phyloP scores from a whole-genome alignment of 371 early-diverging fungal species.

The Apophysomyces variabilis region DNA sequence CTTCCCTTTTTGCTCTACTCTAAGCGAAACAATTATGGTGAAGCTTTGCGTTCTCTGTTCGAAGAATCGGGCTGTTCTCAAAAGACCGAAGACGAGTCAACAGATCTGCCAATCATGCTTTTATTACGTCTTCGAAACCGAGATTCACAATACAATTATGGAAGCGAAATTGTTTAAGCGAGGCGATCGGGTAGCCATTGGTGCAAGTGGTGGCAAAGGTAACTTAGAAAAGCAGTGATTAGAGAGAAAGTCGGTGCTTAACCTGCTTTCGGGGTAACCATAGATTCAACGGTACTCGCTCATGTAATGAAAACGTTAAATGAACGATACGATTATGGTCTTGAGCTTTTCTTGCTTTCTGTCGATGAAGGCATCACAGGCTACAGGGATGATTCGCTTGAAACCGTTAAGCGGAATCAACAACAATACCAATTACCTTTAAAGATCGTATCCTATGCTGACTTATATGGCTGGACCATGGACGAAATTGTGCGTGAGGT shows the following conservation, averaged over 20 bases:
- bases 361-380: constrained; percentile 99
- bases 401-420: constrained; percentile 97
- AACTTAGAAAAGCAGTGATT: background rate
- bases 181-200: constrained; percentile 96
- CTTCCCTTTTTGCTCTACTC: too few species aligned
- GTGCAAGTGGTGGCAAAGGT: constrained; percentile 99
- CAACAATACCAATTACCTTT: constrained; percentile 93
- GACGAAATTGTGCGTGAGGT: constrained; percentile 96
- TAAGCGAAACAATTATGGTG: constrained; percentile 25
- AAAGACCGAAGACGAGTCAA: constrained; percentile 94
- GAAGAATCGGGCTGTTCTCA: constrained; percentile 78
- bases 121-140: constrained; percentile 93
- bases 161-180: constrained; percentile 84
- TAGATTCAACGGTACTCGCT: constrained; percentile 99
- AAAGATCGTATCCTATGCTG: constrained; percentile 94
- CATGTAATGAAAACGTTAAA: constrained; percentile 96
- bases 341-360: constrained; percentile 92
- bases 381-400: constrained; percentile 98
- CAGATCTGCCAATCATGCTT: constrained; percentile 97
- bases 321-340: constrained; percentile 92
- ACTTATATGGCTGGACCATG: constrained; percentile 99
- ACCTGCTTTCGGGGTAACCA: too few species aligned
- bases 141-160: constrained; percentile 95
- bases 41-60: constrained; percentile 60
- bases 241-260: too few species aligned